Evolutionary conservation across 129 eudicot species (phyloP), one percentile per base, ranked within the genome.

Genomic region (Arctium lappa): DNA sequence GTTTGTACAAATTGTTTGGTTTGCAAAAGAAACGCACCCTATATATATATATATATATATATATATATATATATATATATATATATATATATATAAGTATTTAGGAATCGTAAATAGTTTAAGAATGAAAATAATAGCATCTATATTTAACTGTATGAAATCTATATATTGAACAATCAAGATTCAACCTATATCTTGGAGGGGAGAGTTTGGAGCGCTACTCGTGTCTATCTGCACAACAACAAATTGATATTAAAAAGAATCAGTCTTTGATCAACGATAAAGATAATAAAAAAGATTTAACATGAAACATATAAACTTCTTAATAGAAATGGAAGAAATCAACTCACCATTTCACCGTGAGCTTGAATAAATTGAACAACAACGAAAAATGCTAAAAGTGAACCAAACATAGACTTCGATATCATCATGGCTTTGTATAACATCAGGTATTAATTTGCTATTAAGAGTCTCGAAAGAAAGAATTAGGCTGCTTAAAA

Each of bases 341-440:
- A 39, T 2, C 62, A 5, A 50, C 38, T 81, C 37, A 73, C 84
- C 72, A 27, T 53, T 48, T 37, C 72, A 77, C 16, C 29, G 8
- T 39, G 18, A n/a, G 74, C 73, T 74, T 69, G 81, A 80, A 83
- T 81, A 56, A 87, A 32, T 3, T 84, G 65, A 74, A 84, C 12
- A 80, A 69, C 6, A 34, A 84, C 29, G 15, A 86, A 32, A 66
- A 65, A 48, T 44, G 82, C n/a, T 65, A 87, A 6, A 40, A 84
- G 42, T 62, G 82, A 74, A 81, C 79, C 50, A 53, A 86, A 11
- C 15, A 69, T 0, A 80, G 75, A 66, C 80, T 77, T 82, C 31
- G 83, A 81, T 40, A 56, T 30, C 36, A 78, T 80, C 86, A 82
- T 86, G 36, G 31, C 56, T 84, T n/a, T 60, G 68, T 60, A n/a